Conservation (phyloP, 1,139 yeast species). For the Suhomyces bribrorum region DNA sequence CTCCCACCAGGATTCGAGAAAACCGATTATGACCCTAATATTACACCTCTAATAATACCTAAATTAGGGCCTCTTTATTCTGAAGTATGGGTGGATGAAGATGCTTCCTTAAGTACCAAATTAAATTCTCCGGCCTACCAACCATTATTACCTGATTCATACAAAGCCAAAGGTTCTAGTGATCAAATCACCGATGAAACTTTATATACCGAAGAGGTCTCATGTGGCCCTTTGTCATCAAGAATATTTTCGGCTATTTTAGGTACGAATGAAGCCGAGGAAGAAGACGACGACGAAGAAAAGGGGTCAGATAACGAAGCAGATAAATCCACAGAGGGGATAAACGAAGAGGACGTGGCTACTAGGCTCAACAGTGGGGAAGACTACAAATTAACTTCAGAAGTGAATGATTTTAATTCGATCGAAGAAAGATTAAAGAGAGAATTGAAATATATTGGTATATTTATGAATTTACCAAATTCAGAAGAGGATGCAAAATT, state of each 20-base stretch:
- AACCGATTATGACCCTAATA: conserved; percentile 59
- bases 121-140: conserved; percentile 40
- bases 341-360: conserved; percentile 30
- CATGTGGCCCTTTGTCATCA: conserved; percentile 91
- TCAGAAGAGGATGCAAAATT: conserved; percentile 31
- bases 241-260: conserved; percentile 81
- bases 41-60: conserved; percentile 75
- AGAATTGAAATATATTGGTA: conserved; percentile 88
- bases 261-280: conserved; percentile 49
- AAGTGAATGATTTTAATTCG: conserved; percentile 63
- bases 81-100: conserved; percentile 87
- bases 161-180: conserved; percentile 64
- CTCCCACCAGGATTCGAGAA: conserved; percentile 54
- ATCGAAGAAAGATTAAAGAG: conserved; percentile 86
- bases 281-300: conserved; percentile 26
- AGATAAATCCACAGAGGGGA: conserved; percentile 10
- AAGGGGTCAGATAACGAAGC: conserved; percentile 17
- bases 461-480: conserved; percentile 65
- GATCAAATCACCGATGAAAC: conserved; percentile 61
- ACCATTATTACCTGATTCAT: conserved; percentile 44
- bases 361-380: conserved; percentile 40
- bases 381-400: conserved; percentile 37
- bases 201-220: conserved; percentile 70
- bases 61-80: conserved; percentile 80
- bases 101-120: conserved; percentile 47